Base-by-base conservation (phyloP, 495 filamentous ascomycete species). In the Cercophora sp. region DNA sequence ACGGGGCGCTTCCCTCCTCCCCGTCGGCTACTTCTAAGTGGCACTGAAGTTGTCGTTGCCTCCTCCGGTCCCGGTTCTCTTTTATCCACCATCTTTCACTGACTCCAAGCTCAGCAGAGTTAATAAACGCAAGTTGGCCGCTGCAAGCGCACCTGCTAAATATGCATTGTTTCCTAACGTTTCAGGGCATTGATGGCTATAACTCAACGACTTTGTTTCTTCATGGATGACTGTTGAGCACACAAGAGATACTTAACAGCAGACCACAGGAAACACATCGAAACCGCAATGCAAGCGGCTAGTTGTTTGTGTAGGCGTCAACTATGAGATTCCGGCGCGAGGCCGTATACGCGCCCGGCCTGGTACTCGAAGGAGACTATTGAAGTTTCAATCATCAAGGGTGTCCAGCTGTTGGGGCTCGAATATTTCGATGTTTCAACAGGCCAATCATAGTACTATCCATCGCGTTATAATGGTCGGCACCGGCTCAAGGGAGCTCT, bases 371-470 rank as follows among this genome's bases (percentile, higher is more conserved):
- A n/a, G n/a, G n/a, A n/a, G n/a, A n/a, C n/a, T n/a, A n/a, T n/a
- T n/a, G n/a, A n/a, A n/a, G n/a, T n/a, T n/a, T n/a, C n/a, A n/a
- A n/a, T n/a, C n/a, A n/a, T n/a, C n/a, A n/a, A 42, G 39, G 5
- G 11, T 10, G 8, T 11, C 19, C 11, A 19, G 18, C 8, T 22
- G 40, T 43, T 23, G 18, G 20, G 8, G 40, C 40, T 43, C 18
- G 40, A 43, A 23, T 8, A 43, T 43, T 43, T 43, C 22, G 19
- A 43, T 24, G 40, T 18, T n/a, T n/a, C n/a, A n/a, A n/a, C n/a
- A n/a, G n/a, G n/a, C n/a, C n/a, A n/a, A n/a, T n/a, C n/a, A n/a
- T n/a, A n/a, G n/a, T n/a, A n/a, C n/a, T n/a, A n/a, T n/a, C n/a
- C n/a, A n/a, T n/a, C n/a, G n/a, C n/a, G n/a, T n/a, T n/a, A n/a